phyloP scores from a whole-genome alignment of 225 moss, liverwort and hornwort species.

The Polytrichum commune region DNA sequence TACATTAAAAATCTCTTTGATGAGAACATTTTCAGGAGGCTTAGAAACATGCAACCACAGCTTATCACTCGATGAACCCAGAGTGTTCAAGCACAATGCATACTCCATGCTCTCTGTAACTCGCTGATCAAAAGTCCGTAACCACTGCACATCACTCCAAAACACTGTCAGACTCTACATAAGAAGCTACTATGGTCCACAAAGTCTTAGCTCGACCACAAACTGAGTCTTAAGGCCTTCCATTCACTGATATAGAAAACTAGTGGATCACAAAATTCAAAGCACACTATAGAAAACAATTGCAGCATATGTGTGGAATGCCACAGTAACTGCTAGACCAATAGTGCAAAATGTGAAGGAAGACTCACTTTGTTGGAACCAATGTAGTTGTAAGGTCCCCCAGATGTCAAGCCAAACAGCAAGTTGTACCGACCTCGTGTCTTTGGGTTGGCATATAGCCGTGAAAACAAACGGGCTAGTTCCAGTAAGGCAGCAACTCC shows the following conservation, averaged over 20 bases:
- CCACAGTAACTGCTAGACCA: too few species aligned
- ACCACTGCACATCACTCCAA: constrained; percentile 62
- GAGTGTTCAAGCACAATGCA: constrained; percentile 82
- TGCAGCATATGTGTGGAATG: too few species aligned
- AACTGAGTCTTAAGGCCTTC: too few species aligned
- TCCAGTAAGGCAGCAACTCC: constrained; percentile 85
- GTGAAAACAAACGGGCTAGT: constrained; percentile 84
- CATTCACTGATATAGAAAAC: too few species aligned
- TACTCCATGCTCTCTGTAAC: constrained; percentile 95
- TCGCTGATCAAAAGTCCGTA: constrained; percentile 88
- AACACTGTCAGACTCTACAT: too few species aligned
- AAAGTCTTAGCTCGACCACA: too few species aligned
- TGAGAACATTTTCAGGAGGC: constrained; percentile 80
- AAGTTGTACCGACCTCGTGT: constrained; percentile 84
- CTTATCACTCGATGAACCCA: constrained; percentile 62
- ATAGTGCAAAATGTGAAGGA: not conserved
- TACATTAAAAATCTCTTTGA: constrained; percentile 83
- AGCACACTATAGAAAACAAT: too few species aligned
- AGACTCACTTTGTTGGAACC: constrained; percentile 83
- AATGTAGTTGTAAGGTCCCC: constrained; percentile 89
- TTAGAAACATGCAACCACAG: constrained; percentile 94
- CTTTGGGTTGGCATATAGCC: constrained; percentile 76
- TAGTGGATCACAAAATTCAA: too few species aligned
- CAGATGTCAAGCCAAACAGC: constrained; percentile 93
- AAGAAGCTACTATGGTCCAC: too few species aligned